Evolutionary conservation across 2,329 filamentous ascomycete genomes (phyloP).

Genomic region (Colletotrichum salicis): DNA sequence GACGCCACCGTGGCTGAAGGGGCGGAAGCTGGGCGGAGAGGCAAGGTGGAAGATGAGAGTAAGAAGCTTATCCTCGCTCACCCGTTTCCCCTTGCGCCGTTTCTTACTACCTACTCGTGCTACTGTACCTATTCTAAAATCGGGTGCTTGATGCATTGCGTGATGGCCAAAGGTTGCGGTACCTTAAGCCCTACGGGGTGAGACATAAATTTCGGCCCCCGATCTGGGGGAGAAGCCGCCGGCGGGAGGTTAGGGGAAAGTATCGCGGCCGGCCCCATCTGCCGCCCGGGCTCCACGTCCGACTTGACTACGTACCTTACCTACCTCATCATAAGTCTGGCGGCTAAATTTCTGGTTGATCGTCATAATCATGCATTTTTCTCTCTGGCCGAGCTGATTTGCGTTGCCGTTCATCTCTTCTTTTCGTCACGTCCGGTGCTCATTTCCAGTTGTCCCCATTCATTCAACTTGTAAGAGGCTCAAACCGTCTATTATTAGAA

Average conservation of each 20-base stretch:
- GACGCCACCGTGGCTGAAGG: conserved; percentile 23
- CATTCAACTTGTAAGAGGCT: neutral
- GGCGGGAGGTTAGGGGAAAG: neutral
- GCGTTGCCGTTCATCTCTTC: neutral
- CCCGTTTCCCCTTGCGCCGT: neutral
- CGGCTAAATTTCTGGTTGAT: conserved; percentile 6
- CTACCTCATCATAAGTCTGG: neutral
- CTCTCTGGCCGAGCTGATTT: neutral
- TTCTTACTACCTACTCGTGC: too few species aligned
- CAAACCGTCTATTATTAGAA: neutral
- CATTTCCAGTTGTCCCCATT: neutral
- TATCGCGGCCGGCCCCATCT: conserved; percentile 14
- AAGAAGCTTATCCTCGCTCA: conserved; percentile 21
- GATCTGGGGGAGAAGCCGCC: conserved; percentile 9
- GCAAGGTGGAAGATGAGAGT: neutral
- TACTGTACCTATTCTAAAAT: neutral
- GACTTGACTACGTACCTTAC: neutral
- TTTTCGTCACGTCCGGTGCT: too few species aligned
- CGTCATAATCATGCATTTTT: conserved; percentile 6
- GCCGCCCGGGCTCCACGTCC: conserved; percentile 2
- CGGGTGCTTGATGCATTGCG: neutral
- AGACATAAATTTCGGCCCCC: conserved; percentile 26
- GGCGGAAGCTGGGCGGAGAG: neutral
- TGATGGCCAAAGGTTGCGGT: neutral
- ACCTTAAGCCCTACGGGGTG: conserved; percentile 6